Evolutionary conservation across 371 early-diverging fungal species (phyloP).

Genomic region (Phascolomyces articulosus): DNA sequence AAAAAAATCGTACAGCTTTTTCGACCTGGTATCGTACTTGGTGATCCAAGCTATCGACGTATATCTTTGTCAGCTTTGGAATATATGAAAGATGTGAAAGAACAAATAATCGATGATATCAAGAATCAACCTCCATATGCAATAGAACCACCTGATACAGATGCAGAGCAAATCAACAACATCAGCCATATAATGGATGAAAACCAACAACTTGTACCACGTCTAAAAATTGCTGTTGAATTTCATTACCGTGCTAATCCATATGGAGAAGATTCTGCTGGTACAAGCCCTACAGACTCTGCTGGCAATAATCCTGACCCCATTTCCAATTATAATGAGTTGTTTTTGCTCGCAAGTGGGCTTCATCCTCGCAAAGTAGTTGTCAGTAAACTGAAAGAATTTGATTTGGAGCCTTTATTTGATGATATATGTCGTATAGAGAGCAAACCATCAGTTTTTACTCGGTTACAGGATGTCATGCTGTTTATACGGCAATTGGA

Average conservation of each 20-base stretch:
- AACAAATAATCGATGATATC: conserved; percentile 12
- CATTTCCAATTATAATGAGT: neutral
- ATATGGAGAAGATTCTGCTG: neutral
- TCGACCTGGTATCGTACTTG: conserved; percentile 11
- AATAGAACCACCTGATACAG: conserved; percentile 11
- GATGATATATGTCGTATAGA: neutral
- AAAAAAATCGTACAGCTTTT: conserved; percentile 9
- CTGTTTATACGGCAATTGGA: conserved; percentile 1
- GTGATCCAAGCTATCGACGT: conserved; percentile 16
- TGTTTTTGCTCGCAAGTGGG: neutral
- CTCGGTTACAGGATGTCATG: neutral
- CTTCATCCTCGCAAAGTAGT: neutral
- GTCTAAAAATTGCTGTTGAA: neutral
- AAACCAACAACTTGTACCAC: neutral
- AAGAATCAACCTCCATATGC: neutral
- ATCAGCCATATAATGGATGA: neutral
- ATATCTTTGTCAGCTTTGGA: conserved; percentile 8
- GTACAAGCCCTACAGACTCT: neutral
- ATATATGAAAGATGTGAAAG: conserved; percentile 8
- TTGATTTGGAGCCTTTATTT: conserved; percentile 12
- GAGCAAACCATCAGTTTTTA: neutral
- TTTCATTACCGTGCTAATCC: neutral
- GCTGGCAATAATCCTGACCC: neutral
- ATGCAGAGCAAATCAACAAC: conserved; percentile 4
- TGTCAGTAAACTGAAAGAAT: neutral